Conservation (phyloP, 768 basidiomycete genomes). For the Podaxis sp. region DNA sequence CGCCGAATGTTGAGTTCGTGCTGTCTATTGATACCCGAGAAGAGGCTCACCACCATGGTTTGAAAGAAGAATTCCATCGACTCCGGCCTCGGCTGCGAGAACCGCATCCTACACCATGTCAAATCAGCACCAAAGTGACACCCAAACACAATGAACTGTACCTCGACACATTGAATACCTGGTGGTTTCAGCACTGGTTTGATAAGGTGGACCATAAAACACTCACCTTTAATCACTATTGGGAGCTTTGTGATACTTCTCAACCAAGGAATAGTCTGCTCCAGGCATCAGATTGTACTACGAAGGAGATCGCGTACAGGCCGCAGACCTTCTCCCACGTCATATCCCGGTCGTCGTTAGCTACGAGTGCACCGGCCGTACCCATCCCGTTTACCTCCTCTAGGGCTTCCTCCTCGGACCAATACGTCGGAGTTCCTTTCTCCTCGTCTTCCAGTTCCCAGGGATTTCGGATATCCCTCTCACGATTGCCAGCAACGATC, state of each 20-base stretch:
- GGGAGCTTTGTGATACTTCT: slow-evolving; percentile 67
- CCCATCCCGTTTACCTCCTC: slow-evolving; percentile 43
- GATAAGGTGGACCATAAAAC: not conserved
- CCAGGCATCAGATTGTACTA: not conserved
- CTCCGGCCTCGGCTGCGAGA: slow-evolving; percentile 78
- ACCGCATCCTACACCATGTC: slow-evolving; percentile 67
- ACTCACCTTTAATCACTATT: slow-evolving; percentile 69
- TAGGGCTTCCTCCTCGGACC: slow-evolving; percentile 31
- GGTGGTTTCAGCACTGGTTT: slow-evolving; percentile 2
- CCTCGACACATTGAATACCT: slow-evolving; percentile 77
- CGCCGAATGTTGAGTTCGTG: not conserved
- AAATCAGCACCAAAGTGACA: not conserved
- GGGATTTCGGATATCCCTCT: slow-evolving; percentile 65
- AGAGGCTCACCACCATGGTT: slow-evolving; percentile 81
- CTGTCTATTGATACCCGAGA: not conserved
- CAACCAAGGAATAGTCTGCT: slow-evolving; percentile 75
- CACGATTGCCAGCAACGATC: slow-evolving; percentile 77
- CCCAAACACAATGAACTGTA: slow-evolving; percentile 22
- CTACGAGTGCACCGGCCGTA: slow-evolving; percentile 65
- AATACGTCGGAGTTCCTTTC: slow-evolving; percentile 29
- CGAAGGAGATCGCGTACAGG: not conserved
- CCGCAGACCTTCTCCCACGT: slow-evolving; percentile 64
- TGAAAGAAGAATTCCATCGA: slow-evolving; percentile 84
- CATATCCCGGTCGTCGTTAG: slow-evolving; percentile 72
- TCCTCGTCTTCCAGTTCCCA: slow-evolving; percentile 60